Evolutionary conservation across 768 basidiomycete species (phyloP).

Genomic region (Termitomyces titanicus): DNA sequence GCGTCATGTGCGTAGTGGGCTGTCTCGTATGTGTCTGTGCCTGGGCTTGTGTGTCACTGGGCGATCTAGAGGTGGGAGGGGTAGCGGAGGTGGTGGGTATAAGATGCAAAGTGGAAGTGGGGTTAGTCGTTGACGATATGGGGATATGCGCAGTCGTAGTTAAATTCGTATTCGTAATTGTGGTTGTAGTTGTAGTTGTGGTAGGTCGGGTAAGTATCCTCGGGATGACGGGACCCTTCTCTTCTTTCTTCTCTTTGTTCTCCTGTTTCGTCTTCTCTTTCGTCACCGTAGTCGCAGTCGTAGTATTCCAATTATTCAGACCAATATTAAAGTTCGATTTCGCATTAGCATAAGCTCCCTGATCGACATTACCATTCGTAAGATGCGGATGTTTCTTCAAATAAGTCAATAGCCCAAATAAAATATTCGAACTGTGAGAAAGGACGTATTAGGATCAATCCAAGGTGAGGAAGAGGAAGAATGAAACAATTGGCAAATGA

Average conservation of each 20-base stretch:
- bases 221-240: not conserved
- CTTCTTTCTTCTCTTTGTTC: not conserved
- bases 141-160: too few species aligned
- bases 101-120: not conserved
- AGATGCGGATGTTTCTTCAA: constrained; percentile 47
- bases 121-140: not conserved
- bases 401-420: constrained; percentile 76
- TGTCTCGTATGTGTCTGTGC: not conserved
- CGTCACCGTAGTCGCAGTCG: not conserved
- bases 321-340: not conserved
- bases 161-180: not conserved
- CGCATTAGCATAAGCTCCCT: not conserved
- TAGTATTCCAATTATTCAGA: not conserved
- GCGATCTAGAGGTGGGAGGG: not conserved
- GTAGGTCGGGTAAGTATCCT: constrained; percentile 3
- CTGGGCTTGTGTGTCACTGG: not conserved
- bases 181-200: not conserved
- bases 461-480: constrained; percentile 7
- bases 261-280: not conserved
- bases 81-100: not conserved
- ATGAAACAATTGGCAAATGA: too few species aligned
- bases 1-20: constrained; percentile 7
- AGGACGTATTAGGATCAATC: not conserved
- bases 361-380: not conserved
- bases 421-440: constrained; percentile 71